Evolutionary conservation across 2,329 filamentous ascomycete species (phyloP), one percentile per base, ranked within the genome.

Genomic region (Fusarium bulbicola): DNA sequence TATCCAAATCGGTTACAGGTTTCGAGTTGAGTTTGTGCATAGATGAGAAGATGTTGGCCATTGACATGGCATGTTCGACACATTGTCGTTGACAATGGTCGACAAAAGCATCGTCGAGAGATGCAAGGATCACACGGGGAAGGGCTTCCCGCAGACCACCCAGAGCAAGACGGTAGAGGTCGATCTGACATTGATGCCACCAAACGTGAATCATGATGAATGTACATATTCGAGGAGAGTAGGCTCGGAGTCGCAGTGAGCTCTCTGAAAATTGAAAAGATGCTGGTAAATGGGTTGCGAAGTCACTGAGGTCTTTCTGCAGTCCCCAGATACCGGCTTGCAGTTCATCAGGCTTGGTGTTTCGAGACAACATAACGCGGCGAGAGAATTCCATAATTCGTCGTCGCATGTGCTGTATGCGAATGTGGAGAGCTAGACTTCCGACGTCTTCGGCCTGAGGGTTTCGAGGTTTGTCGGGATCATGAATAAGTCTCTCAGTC

Each of bases 191-290:
- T 68, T 89, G 88, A 34, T 86, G 83, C 87, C 87, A 89, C 86
- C 86, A 88, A 14, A 90, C 82, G 70, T 90, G 88, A 15, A 89
- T 89, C 87, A 89, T 89, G 74, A 89, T 81, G 66, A 88, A 90
- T 46, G 88, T 86, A 67, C 87, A 88, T 10, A 90, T 83, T 7
- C 88, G 82, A 5, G 87, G 86, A 2, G 88, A 90, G 73, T 89
- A 90, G 6, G 87, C 86, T 11, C 88, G 85, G 30, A 90, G 80
- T 20, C 87, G 84, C 8, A 89, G 80, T 36, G 89, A 89, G 68
- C 83, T 86, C 68, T 89, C 87, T 16, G 87, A 89, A 77, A 88
- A 90, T 52, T 86, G 86, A 72, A 90, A 90, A 15, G 87, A 89
- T 0, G 85, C 81, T 3, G 88, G 88, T 10, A 90, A 78, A 30